Percentiles rank a stretch among this genome's conserved stretches.
These are phyloP conservation scores for Solanum chacoense DNA, from an alignment of 305 asterid species.

Conservation along the genomic window DNA sequence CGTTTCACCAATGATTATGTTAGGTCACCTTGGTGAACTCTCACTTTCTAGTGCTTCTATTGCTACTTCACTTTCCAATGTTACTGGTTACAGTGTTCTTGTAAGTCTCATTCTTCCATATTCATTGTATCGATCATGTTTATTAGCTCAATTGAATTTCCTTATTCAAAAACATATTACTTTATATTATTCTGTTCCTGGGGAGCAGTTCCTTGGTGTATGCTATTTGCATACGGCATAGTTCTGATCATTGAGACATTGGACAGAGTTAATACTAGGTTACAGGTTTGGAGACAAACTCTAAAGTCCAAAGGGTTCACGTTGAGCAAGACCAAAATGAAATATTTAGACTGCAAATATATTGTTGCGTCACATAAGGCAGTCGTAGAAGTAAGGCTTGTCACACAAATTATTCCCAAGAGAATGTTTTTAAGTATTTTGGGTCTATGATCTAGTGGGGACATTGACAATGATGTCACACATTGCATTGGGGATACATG, in stretches of 20 bases:
- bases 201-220: background rate
- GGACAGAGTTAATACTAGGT: background rate
- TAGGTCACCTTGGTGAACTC: constrained; percentile 58
- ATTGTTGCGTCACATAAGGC: background rate
- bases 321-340: background rate
- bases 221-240: background rate
- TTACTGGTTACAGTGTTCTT: constrained; percentile 45
- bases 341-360: too few species aligned
- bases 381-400: background rate
- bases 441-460: background rate
- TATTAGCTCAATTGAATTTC: background rate
- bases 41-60: constrained; percentile 44
- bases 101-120: constrained; percentile 11
- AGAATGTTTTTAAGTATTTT: background rate
- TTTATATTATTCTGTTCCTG: background rate
- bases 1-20: constrained; percentile 48
- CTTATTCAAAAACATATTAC: background rate
- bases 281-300: background rate
- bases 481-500: background rate
- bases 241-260: background rate
- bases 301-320: background rate
- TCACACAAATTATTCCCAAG: background rate
- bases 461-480: background rate
- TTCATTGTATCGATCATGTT: background rate
- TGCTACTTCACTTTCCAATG: constrained; percentile 44